Base-by-base conservation (phyloP, 257 asterid genomes). In the Forsythia viridissima region DNA sequence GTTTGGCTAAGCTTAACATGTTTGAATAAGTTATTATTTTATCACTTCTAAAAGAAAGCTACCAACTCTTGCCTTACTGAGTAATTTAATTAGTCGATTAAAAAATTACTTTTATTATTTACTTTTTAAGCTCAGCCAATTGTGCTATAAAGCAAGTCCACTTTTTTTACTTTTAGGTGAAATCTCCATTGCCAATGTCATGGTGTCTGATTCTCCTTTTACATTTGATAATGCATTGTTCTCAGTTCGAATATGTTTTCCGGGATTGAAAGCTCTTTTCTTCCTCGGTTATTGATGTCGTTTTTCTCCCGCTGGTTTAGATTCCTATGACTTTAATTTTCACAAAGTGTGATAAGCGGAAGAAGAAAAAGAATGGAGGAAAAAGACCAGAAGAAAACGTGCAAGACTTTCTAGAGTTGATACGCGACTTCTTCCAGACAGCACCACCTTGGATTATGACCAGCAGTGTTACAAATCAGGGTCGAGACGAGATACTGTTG, bases 361-460 rank as follows among this genome's bases (percentile, higher is more conserved):
- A 93, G 57, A 96, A 91, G 98, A 92, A 84, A 77, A 93, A 88
- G 91, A 93, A 89, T 18, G 98, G 99, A 69, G 99, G 98, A 21
- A 93, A 88, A 82, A 86, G 95, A 52, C 91, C 97, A 0, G 99
- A 93, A 84, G 98, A 96, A 79, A 96, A 96, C 37, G 89, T 92
- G 72, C 85, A 86, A 48, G 91, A 86, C 75, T 96, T 96, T 86
- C 97, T 79, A 82, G 88, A 82, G 41, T 63, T 92, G 77, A 92
- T 93, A 70, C 88, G 92, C 0, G 85, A 81, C 72, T 91, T 84
- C 86, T 96, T 96, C 88, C 85, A 89, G 82, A 86, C 94, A 1
- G 77, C 93, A 3, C 98, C 99, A 6, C 99, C 99, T 76, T 96
- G 99, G 98, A 93, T 96, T 42, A 93, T 92, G 97, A 96, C 97